These are phyloP conservation scores for Paxillus ammoniavirescens DNA, from an alignment of 768 basidiomycete genomes.

Conservation along the genomic window DNA sequence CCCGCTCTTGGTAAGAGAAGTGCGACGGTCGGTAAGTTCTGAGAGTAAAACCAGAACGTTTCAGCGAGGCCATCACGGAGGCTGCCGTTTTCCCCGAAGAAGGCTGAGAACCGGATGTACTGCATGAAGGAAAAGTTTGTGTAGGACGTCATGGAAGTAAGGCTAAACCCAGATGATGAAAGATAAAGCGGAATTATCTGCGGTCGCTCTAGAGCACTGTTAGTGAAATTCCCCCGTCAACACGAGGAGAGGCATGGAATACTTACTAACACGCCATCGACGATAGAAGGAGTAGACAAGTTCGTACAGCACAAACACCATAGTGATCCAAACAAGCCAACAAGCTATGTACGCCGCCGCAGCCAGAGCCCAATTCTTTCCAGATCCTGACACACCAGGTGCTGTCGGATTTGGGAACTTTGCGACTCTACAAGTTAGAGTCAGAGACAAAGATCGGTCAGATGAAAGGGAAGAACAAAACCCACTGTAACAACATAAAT, in stretches of 20 bases:
- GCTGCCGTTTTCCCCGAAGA: conserved; percentile 49
- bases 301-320: conserved; percentile 76
- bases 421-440: conserved; percentile 52
- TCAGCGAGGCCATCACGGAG: conserved; percentile 70
- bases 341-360: conserved; percentile 82
- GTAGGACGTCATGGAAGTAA: conserved; percentile 76
- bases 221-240: conserved; percentile 7
- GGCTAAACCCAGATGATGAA: conserved; percentile 73
- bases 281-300: conserved; percentile 71
- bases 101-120: conserved; percentile 73
- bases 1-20: conserved; percentile 85
- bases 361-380: conserved; percentile 78
- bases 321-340: conserved; percentile 72
- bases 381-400: conserved; percentile 66
- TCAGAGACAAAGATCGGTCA: conserved; percentile 10
- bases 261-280: conserved; percentile 80
- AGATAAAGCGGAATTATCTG: conserved; percentile 80
- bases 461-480: conserved; percentile 20
- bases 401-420: conserved; percentile 71
- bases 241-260: conserved; percentile 15
- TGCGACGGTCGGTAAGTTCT: conserved; percentile 79
- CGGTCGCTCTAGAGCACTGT: conserved; percentile 63
- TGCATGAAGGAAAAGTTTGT: conserved; percentile 82
- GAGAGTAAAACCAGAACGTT: conserved; percentile 78
- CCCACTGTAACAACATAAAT: conserved; percentile 81